Base-by-base conservation (phyloP, 805 yeast genomes). In the Teunomyces lycoperdinae region DNA sequence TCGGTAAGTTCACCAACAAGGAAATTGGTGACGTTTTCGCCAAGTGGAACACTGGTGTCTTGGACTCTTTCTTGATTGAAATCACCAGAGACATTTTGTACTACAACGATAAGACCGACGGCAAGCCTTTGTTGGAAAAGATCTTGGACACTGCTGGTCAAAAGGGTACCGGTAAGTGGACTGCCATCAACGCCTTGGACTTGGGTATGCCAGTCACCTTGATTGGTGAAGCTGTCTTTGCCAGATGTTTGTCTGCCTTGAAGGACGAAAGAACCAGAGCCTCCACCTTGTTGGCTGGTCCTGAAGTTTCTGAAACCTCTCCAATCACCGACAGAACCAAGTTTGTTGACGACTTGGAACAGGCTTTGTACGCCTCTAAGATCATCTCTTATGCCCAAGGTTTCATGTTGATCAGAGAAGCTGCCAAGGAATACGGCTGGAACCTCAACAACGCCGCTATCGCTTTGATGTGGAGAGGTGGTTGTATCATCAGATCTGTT, bases 81-180 rank as follows among this genome's bases (percentile, higher is more conserved):
- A 92, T 92, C 71, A 92, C 98, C 58, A 88, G 95, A 73, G 97
- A 92, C 70, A 90, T 92, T 63, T 79, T 94, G 70, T 84, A 86
- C 70, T 89, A 72, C 81, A 81, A 89, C 70, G 97, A 92, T 69
- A 77, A 77, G 52, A 81, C 79, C 52, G 96, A 91, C 65, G 96
- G 96, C 60, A 82, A 83, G 58, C 96, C 98, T 63, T 76, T 94
- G 57, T 95, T 92, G 51, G 98, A 94, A 80, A 94, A 92, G 83
- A 91, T 92, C 67, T 77, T 90, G 72, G 99, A 92, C 76, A 72
- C 88, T 65, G 99, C 99, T 60, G 98, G 98, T 63, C 98, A 92
- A 81, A 92, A 92, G 83, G 99, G 99, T 83, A 92, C 99, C 59
- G 99, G 99, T 79, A 92, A 92, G 80, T 92, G 99, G 99, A 94